Conservation (phyloP, 305 asterid genomes). For the Fraxinus angustifolia region DNA sequence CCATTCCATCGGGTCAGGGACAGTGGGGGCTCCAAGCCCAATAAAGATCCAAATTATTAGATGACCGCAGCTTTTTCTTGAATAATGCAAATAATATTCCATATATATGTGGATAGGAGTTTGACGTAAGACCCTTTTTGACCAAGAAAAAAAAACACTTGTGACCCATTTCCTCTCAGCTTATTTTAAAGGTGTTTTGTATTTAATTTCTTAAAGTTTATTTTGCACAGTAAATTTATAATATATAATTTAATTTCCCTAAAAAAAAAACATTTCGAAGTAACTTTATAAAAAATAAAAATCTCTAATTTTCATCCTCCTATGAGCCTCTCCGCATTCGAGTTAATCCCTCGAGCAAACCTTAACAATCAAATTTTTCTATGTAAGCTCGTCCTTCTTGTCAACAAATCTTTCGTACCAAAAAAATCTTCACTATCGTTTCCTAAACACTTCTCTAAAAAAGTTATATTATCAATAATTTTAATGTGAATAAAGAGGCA, state of each 20-base stretch:
- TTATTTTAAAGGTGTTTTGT: not conserved
- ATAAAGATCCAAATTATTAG: not conserved
- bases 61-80: not conserved
- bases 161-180: not conserved
- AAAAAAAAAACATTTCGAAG: not conserved
- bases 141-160: not conserved
- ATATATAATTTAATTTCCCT: no score
- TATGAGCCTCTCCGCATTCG: not conserved
- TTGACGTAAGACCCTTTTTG: not conserved
- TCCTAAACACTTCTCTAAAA: no score
- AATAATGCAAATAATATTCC: not conserved
- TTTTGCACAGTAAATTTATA: no score
- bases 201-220: no score
- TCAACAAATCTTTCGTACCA: no score
- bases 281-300: not conserved
- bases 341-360: not conserved
- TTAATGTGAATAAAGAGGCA: not conserved
- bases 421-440: no score
- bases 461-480: no score
- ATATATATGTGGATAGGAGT: not conserved
- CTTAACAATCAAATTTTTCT: not conserved
- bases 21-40: not conserved
- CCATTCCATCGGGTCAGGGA: not conserved
- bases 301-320: not conserved
- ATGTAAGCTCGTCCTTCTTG: not conserved